These are phyloP conservation scores for Boletus rufocinnamomeus DNA, from an alignment of 768 basidiomycete genomes.

Conservation along the genomic window DNA sequence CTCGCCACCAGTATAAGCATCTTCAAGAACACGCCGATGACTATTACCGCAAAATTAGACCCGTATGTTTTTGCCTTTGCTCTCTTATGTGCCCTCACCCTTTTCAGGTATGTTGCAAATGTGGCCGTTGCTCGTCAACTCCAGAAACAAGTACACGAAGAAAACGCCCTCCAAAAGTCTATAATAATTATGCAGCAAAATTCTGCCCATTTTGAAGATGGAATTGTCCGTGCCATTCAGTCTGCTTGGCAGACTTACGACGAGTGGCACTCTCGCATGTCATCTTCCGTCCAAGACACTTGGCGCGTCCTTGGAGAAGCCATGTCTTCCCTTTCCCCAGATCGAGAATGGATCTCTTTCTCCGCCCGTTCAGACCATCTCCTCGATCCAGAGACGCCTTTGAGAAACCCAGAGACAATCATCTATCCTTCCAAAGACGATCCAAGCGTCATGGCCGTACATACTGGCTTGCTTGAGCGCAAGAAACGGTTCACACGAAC, in stretches of 20 bases:
- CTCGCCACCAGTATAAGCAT: conserved; percentile 85
- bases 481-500: conserved; percentile 93
- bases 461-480: conserved; percentile 88
- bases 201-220: conserved; percentile 94
- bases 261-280: conserved; percentile 89
- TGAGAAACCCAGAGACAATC: conserved; percentile 75
- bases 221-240: conserved; percentile 92
- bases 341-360: conserved; percentile 95
- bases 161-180: conserved; percentile 96
- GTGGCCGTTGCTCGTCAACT: conserved; percentile 75
- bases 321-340: conserved; percentile 80
- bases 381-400: conserved; percentile 93
- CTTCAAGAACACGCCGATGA: conserved; percentile 94
- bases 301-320: conserved; percentile 69
- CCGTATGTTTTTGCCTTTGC: conserved; percentile 1
- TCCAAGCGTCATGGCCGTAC: conserved; percentile 79
- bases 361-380: conserved; percentile 92
- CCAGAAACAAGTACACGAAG: conserved; percentile 91
- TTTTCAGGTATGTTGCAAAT: conserved; percentile 63
- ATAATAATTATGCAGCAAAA: conserved; percentile 99
- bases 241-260: conserved; percentile 97
- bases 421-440: conserved; percentile 92
- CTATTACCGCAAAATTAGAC: conserved; percentile 56
- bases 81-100: not conserved
- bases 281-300: conserved; percentile 68